phyloP scores from a whole-genome alignment of 257 asterid species.

The Nicotiana noctiflora region DNA sequence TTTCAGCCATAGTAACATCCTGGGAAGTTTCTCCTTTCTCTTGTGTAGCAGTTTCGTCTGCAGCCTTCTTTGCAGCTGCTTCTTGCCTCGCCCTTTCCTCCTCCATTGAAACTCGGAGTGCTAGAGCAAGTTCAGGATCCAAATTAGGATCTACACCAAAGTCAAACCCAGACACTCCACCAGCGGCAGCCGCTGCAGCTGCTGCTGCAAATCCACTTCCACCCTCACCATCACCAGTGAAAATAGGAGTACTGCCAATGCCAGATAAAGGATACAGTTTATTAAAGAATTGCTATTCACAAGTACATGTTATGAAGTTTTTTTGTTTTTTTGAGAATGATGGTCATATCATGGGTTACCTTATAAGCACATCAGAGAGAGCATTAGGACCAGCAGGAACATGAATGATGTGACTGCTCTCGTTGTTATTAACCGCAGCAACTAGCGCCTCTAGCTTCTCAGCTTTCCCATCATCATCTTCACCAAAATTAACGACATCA shows the following conservation, averaged over 20 bases:
- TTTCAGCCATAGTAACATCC: slow-evolving; percentile 80
- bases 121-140: slow-evolving; percentile 99
- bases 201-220: slow-evolving; percentile 88
- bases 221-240: slow-evolving; percentile 96
- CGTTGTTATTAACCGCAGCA: slow-evolving; percentile 85
- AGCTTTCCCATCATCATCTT: slow-evolving; percentile 84
- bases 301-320: neutral
- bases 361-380: slow-evolving; percentile 92
- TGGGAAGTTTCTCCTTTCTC: slow-evolving; percentile 74
- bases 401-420: slow-evolving; percentile 90
- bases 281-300: slow-evolving; percentile 4
- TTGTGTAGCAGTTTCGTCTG: slow-evolving; percentile 70
- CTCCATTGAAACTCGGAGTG: slow-evolving; percentile 98
- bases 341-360: slow-evolving; percentile 34
- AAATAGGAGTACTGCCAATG: slow-evolving; percentile 73
- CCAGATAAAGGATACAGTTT: neutral
- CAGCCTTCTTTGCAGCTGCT: slow-evolving; percentile 95
- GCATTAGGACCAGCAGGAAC: slow-evolving; percentile 92
- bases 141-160: slow-evolving; percentile 99
- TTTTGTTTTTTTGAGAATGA: neutral
- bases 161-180: slow-evolving; percentile 79
- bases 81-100: slow-evolving; percentile 99
- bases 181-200: slow-evolving; percentile 77
- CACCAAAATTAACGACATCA: slow-evolving; percentile 95
- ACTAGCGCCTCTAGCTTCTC: slow-evolving; percentile 91